Evolutionary conservation across 139 green algal genomes (phyloP).

Genomic region (Limnomonas spitsbergensis): DNA sequence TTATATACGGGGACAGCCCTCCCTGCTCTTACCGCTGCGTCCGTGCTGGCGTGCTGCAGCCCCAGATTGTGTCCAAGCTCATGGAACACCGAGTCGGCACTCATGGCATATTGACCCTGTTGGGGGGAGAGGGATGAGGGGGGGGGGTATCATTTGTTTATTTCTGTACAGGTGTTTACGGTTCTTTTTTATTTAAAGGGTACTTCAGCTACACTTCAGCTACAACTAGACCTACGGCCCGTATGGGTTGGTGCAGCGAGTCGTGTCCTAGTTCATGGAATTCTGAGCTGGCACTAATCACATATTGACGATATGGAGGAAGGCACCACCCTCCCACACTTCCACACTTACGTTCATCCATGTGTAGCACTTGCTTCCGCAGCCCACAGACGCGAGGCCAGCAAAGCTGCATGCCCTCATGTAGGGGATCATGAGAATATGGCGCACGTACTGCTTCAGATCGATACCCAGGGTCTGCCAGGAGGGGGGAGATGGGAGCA

Average conservation of each 20-base stretch:
- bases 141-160: neutral
- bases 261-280: neutral
- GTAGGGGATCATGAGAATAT: constrained; percentile 11
- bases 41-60: constrained; percentile 22
- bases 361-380: constrained; percentile 17
- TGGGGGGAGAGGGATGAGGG: neutral
- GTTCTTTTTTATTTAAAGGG: constrained; percentile 8
- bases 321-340: neutral
- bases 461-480: neutral
- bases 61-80: constrained; percentile 30
- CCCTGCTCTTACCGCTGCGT: no score
- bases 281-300: neutral
- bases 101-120: neutral
- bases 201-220: neutral
- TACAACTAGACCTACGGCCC: no score
- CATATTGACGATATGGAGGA: neutral
- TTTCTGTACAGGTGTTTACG: no score
- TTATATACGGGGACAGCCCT: no score
- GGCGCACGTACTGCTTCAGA: neutral
- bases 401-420: constrained; percentile 14
- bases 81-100: constrained; percentile 21
- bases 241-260: neutral
- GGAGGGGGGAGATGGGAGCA: neutral
- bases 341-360: constrained; percentile 5
- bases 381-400: constrained; percentile 23